Conservation (phyloP, 139 green algal species). For the Picochlorum sp. region DNA sequence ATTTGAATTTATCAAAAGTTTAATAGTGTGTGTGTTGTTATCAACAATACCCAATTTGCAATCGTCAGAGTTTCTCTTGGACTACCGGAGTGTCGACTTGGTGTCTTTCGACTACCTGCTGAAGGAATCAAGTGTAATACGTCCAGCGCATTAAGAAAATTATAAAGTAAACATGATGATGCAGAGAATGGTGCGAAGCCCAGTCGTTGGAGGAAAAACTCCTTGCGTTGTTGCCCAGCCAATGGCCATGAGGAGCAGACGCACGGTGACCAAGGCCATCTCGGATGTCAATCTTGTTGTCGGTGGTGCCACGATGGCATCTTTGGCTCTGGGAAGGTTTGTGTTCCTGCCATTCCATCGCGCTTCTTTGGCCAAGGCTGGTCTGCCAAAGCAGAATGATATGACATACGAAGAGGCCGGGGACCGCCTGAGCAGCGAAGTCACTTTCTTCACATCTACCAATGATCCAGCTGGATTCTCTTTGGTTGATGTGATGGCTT, state of each 20-base stretch:
- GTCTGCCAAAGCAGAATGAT: constrained; percentile 68
- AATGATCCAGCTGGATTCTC: constrained; percentile 78
- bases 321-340: constrained; percentile 56
- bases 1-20: too few relatives aligned
- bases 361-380: constrained; percentile 32
- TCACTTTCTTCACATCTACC: constrained; percentile 39
- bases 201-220: neutral
- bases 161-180: too few relatives aligned
- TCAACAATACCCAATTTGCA: too few relatives aligned
- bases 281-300: constrained; percentile 24
- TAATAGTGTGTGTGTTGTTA: too few relatives aligned
- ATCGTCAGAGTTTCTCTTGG: too few relatives aligned
- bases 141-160: too few relatives aligned
- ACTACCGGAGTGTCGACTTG: too few relatives aligned
- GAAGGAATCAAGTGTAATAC: too few relatives aligned
- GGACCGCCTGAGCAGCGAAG: constrained; percentile 43
- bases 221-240: neutral
- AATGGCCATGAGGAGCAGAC: neutral
- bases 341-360: constrained; percentile 62
- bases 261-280: constrained; percentile 13
- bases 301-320: constrained; percentile 29
- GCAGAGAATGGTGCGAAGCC: too few relatives aligned
- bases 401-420: constrained; percentile 56
- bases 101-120: too few relatives aligned
- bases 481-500: constrained; percentile 73